Evolutionary conservation across 2,329 filamentous ascomycete species (phyloP), one percentile per base, ranked within the genome.

Genomic region (Ophiostoma piceae): DNA sequence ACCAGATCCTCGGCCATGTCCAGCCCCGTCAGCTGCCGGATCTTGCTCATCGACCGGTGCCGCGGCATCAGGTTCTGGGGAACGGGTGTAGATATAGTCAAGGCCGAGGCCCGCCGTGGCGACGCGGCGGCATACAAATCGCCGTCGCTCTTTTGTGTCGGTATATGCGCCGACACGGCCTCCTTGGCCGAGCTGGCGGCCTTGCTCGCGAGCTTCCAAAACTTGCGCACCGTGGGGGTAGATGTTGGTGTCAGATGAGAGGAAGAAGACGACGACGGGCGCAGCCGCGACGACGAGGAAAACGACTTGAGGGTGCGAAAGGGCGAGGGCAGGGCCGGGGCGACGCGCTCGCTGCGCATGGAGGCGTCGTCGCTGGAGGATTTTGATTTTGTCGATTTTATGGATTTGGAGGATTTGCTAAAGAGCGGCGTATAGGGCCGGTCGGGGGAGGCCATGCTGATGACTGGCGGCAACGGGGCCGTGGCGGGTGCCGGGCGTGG

Each of bases 21-120:
- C 39, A 71, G n/a, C n/a, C 72, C 72, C 1, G 71, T 73, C 22
- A 73, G 67, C 60, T 73, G 72, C 0, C 41, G 66, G 37, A 73
- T 71, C 68, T 73, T 73, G 68, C 66, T 67, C 22, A 71, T 16
- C 1, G 72, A 72, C 66, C 71, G 71, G 37, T 70, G 69, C n/a
- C 66, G 67, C 6, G 62, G 57, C 12, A 70, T 26, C 12, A 67
- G 66, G 19, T 54, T 29, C 22, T 66, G 39, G 3, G 22, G 39
- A n/a, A 62, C 14, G 26, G 57, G 57, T 9, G 57, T 32, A 6
- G 57, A 62, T 26, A 62, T 62, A 3, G 57, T 2, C 22, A 32
- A 62, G 2, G 26, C 57, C n/a, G 51, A 57, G 2, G 51, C 26
- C 26, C 39, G 39, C 12, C 65, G 29, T 4, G 43, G 19, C 11